A percentile compares a stretch with the other conserved stretches of the same genome.
phyloP scores from a whole-genome alignment of 2,329 filamentous ascomycete species.

The Penicillium verrucosum region DNA sequence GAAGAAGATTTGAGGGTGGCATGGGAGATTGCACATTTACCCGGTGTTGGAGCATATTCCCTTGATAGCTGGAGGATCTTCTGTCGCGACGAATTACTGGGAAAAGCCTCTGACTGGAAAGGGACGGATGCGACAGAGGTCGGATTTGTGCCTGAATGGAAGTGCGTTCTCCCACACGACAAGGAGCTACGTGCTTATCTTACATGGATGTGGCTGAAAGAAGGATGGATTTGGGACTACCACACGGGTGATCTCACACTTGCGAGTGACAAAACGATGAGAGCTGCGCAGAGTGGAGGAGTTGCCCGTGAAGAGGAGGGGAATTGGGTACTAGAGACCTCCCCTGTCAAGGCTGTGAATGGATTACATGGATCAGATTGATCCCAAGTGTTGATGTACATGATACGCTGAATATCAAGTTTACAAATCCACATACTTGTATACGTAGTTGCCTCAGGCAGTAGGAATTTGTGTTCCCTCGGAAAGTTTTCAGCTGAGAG shows the following conservation, averaged over 20 bases:
- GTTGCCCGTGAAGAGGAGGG: conserved; percentile 43
- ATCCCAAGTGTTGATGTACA: not conserved
- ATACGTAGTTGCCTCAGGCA: not conserved
- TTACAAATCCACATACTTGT: not conserved
- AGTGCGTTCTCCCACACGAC: conserved; percentile 74
- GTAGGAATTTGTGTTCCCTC: not conserved
- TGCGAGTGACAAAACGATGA: conserved; percentile 40
- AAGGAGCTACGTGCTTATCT: conserved; percentile 87
- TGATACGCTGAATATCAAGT: conserved; percentile 6
- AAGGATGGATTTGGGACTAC: conserved; percentile 79
- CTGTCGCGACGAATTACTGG: conserved; percentile 74
- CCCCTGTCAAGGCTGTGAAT: conserved; percentile 30
- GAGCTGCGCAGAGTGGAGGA: conserved; percentile 39
- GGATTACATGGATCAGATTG: conserved; percentile 20
- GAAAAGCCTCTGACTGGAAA: conserved; percentile 63
- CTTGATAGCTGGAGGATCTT: conserved; percentile 93
- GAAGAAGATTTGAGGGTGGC: conserved; percentile 52
- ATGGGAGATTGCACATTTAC: conserved; percentile 85
- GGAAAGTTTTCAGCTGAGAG: conserved; percentile 4
- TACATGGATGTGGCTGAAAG: conserved; percentile 86
- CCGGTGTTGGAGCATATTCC: conserved; percentile 72
- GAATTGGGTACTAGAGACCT: conserved; percentile 38
- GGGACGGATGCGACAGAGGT: conserved; percentile 48
- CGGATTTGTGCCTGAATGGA: conserved; percentile 83
- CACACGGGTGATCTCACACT: conserved; percentile 56